Evolutionary conservation across 176 grass and related monocot genomes (phyloP).

Genomic region (Urochloa ruziziensis): DNA sequence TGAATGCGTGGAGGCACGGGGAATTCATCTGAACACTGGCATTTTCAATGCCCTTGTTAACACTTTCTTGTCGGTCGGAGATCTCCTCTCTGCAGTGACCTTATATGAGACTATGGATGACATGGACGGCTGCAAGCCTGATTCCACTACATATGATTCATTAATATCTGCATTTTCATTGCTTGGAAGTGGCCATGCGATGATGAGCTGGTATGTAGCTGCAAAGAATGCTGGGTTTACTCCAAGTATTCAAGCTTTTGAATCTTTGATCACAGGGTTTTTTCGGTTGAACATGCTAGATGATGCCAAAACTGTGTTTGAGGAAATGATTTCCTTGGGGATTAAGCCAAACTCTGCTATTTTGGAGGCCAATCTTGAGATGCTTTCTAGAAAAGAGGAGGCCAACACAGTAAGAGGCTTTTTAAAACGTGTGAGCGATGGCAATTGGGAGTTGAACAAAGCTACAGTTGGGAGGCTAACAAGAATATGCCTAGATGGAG

Average conservation of each 20-base stretch:
- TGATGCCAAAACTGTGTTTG: conserved; percentile 37
- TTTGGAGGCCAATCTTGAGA: conserved; percentile 46
- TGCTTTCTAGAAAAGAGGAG: conserved; percentile 34
- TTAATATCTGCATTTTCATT: conserved; percentile 47
- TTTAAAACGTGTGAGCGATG: conserved; percentile 12
- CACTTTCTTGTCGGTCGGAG: conserved; percentile 37
- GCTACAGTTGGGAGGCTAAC: conserved; percentile 27
- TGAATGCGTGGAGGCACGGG: conserved; percentile 25
- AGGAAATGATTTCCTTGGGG: conserved; percentile 42
- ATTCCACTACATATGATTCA: conserved; percentile 39
- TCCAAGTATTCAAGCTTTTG: conserved; percentile 38
- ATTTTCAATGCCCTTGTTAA: conserved; percentile 43
- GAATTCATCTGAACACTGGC: conserved; percentile 34
- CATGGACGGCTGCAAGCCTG: conserved; percentile 26
- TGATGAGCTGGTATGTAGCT: conserved; percentile 51
- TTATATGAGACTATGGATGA: conserved; percentile 48
- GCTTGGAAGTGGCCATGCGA: conserved; percentile 29
- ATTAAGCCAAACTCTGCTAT: conserved; percentile 43
- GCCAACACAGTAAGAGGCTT: conserved; percentile 25
- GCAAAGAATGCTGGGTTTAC: conserved; percentile 52
- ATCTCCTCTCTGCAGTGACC: conserved; percentile 44
- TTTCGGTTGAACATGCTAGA: conserved; percentile 35
- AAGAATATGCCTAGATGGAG: conserved; percentile 30
- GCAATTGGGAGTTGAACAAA: conserved; percentile 36
- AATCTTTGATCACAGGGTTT: conserved; percentile 50